Conservation (phyloP, 768 basidiomycete genomes). For the Holtermanniella nyarrowii region DNA sequence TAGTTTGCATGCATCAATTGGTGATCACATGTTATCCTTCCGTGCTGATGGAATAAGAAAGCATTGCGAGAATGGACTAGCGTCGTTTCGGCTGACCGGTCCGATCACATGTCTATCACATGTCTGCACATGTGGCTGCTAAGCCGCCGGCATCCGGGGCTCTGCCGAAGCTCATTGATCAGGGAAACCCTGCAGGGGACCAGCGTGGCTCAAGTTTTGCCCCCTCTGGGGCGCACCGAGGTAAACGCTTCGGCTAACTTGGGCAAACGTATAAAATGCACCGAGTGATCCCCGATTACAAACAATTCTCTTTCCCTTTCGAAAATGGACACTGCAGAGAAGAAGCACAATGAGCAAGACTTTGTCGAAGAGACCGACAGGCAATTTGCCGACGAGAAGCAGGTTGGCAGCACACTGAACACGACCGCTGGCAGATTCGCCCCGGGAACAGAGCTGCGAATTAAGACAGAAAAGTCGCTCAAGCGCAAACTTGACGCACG, state of each 20-base stretch:
- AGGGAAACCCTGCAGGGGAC: too few relatives aligned
- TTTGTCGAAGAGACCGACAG: not conserved
- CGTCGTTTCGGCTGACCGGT: not conserved
- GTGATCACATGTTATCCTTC: not conserved
- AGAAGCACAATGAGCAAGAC: not conserved
- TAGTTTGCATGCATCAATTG: not conserved
- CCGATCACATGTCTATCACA: too few relatives aligned
- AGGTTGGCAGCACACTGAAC: not conserved
- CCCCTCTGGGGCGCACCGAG: too few relatives aligned
- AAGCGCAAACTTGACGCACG: conserved; percentile 37
- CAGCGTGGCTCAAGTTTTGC: too few relatives aligned
- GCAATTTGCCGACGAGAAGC: not conserved
- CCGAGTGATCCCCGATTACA: too few relatives aligned
- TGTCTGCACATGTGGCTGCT: not conserved
- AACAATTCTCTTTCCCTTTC: too few relatives aligned
- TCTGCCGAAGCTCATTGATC: too few relatives aligned
- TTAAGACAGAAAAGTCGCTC: conserved; percentile 29
- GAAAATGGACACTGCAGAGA: not conserved
- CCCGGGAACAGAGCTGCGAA: conserved; percentile 4
- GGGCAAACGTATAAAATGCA: too few relatives aligned
- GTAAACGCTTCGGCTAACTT: too few relatives aligned
- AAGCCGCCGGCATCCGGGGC: too few relatives aligned
- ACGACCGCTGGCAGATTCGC: not conserved
- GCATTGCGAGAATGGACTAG: too few relatives aligned
- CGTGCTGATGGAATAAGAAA: not conserved